Evolutionary conservation across 2,329 filamentous ascomycete genomes (phyloP), one percentile per base, ranked within the genome.

Genomic region (Diaporthe sp.): DNA sequence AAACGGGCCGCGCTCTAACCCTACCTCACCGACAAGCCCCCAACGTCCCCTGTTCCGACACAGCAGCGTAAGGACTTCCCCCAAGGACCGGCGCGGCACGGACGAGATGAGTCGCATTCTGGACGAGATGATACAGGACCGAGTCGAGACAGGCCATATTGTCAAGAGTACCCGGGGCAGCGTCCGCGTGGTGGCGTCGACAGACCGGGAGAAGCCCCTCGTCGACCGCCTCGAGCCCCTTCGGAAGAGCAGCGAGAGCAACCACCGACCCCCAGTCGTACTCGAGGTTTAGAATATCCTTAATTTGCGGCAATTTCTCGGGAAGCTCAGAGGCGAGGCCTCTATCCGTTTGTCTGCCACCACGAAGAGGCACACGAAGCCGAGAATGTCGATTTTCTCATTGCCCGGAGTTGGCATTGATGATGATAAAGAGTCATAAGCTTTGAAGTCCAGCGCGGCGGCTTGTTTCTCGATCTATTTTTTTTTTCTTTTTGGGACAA

Each of bases 41-140:
- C 80, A 80, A 22, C 66, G 55, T 2, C 40, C 72, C 30, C 33
- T 64, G 54, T 72, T 64, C 38, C 70, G 70, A 17, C 78, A 79
- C 67, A 77, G 77, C 69, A 78, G 77, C 33, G 77, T 78, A 15
- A 77, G 77, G 13, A 80, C 83, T n/a, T 77, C 76, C 25, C 74
- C 71, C 22, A 79, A 77, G 68, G 78, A 80, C 15, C 88, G 89
- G 67, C 91, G 89, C 85, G 95, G 94, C 78, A 93, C 97, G 45
- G 95, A 98, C 79, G 96, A 98, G 83, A 96, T 98, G 92, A 97
- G 94, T 78, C 91, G 92, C 79, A 95, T 98, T 86, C 89, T 98
- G 35, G 96, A 98, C 80, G 95, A 98, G 84, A 98, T 98, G 96
- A 97, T 98, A 75, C 94, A 96, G 81, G 94, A 96, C 80, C 92